These are phyloP conservation scores for Nothophytophthora sp. DNA, from an alignment of 352 stramenopile genomes.

Conservation along the genomic window DNA sequence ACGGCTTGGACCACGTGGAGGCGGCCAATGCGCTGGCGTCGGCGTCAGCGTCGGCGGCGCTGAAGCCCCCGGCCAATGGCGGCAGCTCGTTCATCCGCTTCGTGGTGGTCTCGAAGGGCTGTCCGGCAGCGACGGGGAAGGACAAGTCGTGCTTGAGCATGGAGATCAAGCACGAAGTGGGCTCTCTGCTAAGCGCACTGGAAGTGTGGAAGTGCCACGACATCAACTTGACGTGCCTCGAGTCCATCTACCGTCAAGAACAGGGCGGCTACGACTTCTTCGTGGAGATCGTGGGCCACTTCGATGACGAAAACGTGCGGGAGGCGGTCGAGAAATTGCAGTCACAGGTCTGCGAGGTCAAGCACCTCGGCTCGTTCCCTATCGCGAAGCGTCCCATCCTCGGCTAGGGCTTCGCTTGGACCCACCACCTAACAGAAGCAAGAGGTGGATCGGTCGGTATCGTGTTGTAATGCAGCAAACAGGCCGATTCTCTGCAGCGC, in stretches of 20 bases:
- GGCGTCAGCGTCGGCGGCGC: constrained; percentile 46
- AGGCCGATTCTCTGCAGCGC: not conserved
- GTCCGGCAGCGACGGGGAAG: constrained; percentile 59
- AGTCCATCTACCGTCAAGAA: constrained; percentile 84
- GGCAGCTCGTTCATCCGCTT: constrained; percentile 70
- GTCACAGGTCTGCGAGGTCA: constrained; percentile 55
- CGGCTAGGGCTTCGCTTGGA: too few relatives aligned
- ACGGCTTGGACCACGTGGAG: constrained; percentile 53
- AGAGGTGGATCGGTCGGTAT: too few relatives aligned
- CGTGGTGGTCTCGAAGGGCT: constrained; percentile 70
- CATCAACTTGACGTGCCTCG: constrained; percentile 85
- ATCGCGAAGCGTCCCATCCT: constrained; percentile 49
- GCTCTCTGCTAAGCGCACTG: constrained; percentile 74
- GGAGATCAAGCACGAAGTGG: constrained; percentile 88
- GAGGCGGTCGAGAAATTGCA: constrained; percentile 57
- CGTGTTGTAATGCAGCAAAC: not conserved
- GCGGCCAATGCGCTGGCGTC: constrained; percentile 48
- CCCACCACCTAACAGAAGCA: too few relatives aligned
- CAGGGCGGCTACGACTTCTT: constrained; percentile 86
- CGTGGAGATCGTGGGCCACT: constrained; percentile 78
- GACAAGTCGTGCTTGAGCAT: constrained; percentile 88
- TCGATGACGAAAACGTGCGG: constrained; percentile 66
- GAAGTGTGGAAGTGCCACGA: constrained; percentile 81
- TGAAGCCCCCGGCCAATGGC: constrained; percentile 19
- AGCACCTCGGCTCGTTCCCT: constrained; percentile 84